Conservation (phyloP, 116 monocot genomes). For the Posidonia oceanica region DNA sequence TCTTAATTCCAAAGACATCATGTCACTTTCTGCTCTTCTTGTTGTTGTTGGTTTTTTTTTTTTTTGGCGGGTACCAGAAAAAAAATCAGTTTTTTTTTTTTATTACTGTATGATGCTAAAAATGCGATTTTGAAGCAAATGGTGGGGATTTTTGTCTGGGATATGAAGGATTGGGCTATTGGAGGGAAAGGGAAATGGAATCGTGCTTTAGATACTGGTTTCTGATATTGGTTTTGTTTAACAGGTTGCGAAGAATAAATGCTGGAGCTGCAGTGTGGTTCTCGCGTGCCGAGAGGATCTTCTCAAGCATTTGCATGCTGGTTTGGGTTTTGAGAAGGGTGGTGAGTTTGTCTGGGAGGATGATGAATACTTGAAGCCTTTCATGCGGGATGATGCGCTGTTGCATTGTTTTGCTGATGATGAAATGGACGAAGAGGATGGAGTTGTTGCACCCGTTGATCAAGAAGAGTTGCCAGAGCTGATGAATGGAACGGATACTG, state of each 20-base stretch:
- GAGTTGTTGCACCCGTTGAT: slow-evolving; percentile 14
- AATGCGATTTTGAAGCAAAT: no score
- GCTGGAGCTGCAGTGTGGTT: slow-evolving; percentile 46
- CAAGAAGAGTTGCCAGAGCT: slow-evolving; percentile 48
- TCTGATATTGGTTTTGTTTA: not conserved
- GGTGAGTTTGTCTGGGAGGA: slow-evolving; percentile 44
- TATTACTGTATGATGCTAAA: no score
- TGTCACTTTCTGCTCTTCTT: not conserved
- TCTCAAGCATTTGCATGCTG: slow-evolving; percentile 39
- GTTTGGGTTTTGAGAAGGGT: slow-evolving; percentile 13
- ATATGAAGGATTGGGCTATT: no score
- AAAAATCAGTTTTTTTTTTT: no score
- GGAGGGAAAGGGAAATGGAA: no score
- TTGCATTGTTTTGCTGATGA: slow-evolving; percentile 59
- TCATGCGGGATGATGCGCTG: slow-evolving; percentile 66
- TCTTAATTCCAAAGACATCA: no score
- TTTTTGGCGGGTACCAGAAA: not conserved
- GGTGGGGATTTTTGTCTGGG: no score
- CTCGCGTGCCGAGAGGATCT: slow-evolving; percentile 33
- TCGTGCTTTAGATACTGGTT: no score
- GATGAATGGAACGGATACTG: slow-evolving; percentile 2
- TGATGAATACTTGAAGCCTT: slow-evolving; percentile 73
- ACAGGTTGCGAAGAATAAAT: slow-evolving; percentile 68
- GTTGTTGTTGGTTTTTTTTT: not conserved
- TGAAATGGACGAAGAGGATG: slow-evolving; percentile 59